phyloP scores from a whole-genome alignment of 1,284 basidiomycete genomes.

The Naganishia liquefaciens region DNA sequence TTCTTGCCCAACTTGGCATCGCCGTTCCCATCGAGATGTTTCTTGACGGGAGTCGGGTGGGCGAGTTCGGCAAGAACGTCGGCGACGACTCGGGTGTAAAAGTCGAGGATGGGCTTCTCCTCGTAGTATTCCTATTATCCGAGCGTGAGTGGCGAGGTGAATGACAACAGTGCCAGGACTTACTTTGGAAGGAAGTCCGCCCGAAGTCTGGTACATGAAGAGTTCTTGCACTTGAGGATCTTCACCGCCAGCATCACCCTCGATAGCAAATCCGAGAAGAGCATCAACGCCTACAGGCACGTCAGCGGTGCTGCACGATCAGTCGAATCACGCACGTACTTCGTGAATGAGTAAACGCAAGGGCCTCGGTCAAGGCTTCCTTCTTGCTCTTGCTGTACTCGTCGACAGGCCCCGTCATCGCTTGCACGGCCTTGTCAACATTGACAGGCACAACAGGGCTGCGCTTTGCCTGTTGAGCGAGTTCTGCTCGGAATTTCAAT shows the following conservation, averaged over 20 bases:
- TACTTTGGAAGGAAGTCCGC: constrained; percentile 87
- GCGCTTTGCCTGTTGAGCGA: too few relatives aligned
- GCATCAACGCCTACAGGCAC: constrained; percentile 66
- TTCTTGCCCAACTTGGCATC: constrained; percentile 1
- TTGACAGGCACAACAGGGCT: not conserved
- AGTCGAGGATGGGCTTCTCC: constrained; percentile 67
- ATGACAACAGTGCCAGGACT: not conserved
- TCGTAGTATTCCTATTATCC: constrained; percentile 78
- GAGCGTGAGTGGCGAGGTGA: too few relatives aligned
- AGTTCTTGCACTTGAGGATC: constrained; percentile 84
- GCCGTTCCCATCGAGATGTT: constrained; percentile 7
- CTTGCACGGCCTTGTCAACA: constrained; percentile 27
- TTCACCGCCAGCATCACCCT: constrained; percentile 79
- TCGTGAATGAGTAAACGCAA: constrained; percentile 83
- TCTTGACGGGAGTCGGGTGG: constrained; percentile 14
- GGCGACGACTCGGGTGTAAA: constrained; percentile 72
- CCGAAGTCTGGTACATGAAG: constrained; percentile 78
- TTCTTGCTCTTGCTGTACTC: constrained; percentile 60
- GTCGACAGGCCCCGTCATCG: constrained; percentile 47
- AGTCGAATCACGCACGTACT: constrained; percentile 57
- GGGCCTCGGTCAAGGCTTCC: constrained; percentile 64
- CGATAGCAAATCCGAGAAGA: constrained; percentile 75
- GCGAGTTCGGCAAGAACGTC: constrained; percentile 67
- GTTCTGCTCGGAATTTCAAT: constrained; percentile 33
- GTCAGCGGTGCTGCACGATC: not conserved